Evolutionary conservation across 164 flowering plant species (phyloP), one percentile per base, ranked within the genome.

Genomic region (Chimonanthus praecox): DNA sequence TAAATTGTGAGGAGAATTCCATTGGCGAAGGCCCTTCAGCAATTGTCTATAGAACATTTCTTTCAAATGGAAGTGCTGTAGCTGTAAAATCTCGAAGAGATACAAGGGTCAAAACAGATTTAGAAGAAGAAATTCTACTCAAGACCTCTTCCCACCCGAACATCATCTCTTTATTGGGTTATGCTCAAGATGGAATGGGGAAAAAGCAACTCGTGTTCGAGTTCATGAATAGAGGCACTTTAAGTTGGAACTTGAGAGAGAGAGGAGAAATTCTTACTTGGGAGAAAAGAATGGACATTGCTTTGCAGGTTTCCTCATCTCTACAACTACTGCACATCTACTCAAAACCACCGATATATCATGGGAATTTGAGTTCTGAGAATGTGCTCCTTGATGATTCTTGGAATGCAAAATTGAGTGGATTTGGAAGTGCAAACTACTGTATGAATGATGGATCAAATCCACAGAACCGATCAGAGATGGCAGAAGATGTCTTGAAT

Each of bases 101-200:
- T 4, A 58, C 49, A 58, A 67, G 9, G 64, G 7, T 6, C 51
- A 6, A 9, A n/a, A 68, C 71, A 51, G 54, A 45, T 46, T 54
- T 73, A 67, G 76, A 73, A 68, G 76, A 73, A 58, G 76, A 73
- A 67, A 73, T 73, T 73, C 43, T 73, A 46, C 64, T 73, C 51
- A 73, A 66, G 67, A 49, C 62, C 74, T 54, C 65, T 8, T 51
- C 71, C 16, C 76, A 73, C 71, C 64, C 76, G 11, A 67, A 67
- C 65, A 73, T 73, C 47, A 58, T 73, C 54, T 67, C 71, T 44
- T 46, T 73, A 21, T 18, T 73, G 11, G 76, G 76, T 44, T 73
- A 67, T 20, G 18, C 76, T 54, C 71, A 18, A 46, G 64, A 67
- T 46, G 18, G 58, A 45, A 47, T 60, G 6, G 71, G 76, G 46